Evolutionary conservation across 441 rosid genomes (phyloP), one percentile per base, ranked within the genome.

Genomic region (Pelargonium australe): DNA sequence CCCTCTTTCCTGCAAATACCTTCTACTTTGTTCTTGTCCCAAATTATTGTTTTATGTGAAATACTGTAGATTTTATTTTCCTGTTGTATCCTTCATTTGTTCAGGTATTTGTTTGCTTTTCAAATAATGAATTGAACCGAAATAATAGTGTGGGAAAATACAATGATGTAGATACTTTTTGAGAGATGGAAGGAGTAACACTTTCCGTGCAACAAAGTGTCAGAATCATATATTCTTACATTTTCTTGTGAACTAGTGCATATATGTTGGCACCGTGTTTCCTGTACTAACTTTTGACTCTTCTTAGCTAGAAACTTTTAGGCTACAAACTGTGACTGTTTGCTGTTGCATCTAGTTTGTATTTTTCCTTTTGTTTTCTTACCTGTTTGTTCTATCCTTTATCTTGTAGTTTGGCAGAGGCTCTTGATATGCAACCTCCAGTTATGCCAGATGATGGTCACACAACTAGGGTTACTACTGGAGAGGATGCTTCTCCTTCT

Each of bases 391-490:
- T 47, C 7, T 34, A 60, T 41, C 53, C 10, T 28, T 43, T 25
- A 44, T 16, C 55, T 49, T 64, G 63, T 88, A 95, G 99, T 69
- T 84, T 95, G 75, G 98, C 99, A 45, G 99, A 95, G 83, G 86
- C 98, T 67, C 94, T 95, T 70, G 96, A 95, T 77, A 89, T 87
- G 98, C 97, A 95, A 80, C 92, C 97, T 78, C 98, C 99, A 62
- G 89, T 81, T 41, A 91, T 95, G 97, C 98, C 98, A 31, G 98
- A 95, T 82, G 98, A 95, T 80, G 90, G 90, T 73, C 95, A 89
- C 86, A 95, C 99, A 62, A 95, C 98, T 71, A 79, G 96, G 78
- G 88, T 92, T 75, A 86, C 90, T 67, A 84, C 90, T 62, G 95
- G 94, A 68, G 98, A 89, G 67, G 99, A 95, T 72, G 79, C 84